Conservation (phyloP, 805 yeast species). For the Gaillardinia entomophila region DNA sequence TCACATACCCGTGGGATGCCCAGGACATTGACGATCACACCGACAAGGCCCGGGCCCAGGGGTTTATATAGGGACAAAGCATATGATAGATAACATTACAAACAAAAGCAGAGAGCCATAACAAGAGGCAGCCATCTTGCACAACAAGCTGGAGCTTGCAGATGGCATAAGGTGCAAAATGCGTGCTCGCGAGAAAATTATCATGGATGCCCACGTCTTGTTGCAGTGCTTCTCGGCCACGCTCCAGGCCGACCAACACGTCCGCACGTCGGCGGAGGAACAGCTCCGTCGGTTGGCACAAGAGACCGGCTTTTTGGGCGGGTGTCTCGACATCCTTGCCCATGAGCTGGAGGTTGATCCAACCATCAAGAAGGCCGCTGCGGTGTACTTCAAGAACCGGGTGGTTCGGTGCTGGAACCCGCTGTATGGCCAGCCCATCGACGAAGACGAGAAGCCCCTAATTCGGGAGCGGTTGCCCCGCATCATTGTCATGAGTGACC, state of each 20-base stretch:
- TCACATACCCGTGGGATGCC: constrained; percentile 91
- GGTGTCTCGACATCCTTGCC: constrained; percentile 71
- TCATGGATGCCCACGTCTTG: constrained; percentile 64
- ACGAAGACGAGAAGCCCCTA: constrained; percentile 66
- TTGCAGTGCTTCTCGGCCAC: constrained; percentile 79
- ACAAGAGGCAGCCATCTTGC: no score
- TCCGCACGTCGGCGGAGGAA: constrained; percentile 64
- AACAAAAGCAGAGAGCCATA: no score
- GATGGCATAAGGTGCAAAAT: no score
- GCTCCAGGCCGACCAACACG: constrained; percentile 55
- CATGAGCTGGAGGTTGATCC: constrained; percentile 19
- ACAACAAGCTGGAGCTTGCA: no score
- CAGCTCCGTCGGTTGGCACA: constrained; percentile 54
- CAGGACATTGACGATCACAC: constrained; percentile 76
- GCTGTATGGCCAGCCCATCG: constrained; percentile 29
- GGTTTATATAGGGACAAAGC: constrained; percentile 50
- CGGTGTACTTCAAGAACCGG: constrained; percentile 77
- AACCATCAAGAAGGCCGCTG: constrained; percentile 63
- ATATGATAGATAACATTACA: no score
- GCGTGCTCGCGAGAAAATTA: no score
- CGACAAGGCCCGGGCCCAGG: constrained; percentile 57
- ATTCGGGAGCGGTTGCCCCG: constrained; percentile 65
- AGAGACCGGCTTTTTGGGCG: constrained; percentile 70
- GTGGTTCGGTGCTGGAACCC: constrained; percentile 57
- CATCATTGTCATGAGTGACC: constrained; percentile 43